Percentiles rank a stretch among this genome's conserved stretches.
These are phyloP conservation scores for Colletotrichum coccodes DNA, from an alignment of 2,329 filamentous ascomycete species.

Conservation along the genomic window DNA sequence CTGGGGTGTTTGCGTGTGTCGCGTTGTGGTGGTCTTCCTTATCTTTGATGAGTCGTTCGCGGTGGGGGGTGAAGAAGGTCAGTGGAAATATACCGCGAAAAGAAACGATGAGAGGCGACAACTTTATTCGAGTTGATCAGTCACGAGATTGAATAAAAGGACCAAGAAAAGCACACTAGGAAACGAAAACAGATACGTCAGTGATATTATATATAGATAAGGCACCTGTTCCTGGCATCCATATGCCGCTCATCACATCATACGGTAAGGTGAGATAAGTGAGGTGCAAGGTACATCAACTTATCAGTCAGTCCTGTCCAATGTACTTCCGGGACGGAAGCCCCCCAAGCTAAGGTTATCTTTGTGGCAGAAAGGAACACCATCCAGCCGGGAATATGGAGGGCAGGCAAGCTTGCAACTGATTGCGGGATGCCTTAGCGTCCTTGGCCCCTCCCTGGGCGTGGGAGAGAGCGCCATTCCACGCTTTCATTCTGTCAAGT, in stretches of 20 bases:
- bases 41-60: neutral
- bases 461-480: too few species aligned
- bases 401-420: neutral
- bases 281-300: neutral
- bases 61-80: neutral
- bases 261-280: conserved; percentile 25
- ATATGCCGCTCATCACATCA: conserved; percentile 23
- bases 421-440: conserved; percentile 28
- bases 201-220: conserved; percentile 30
- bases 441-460: conserved; percentile 11
- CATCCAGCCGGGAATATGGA: conserved; percentile 1
- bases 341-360: conserved; percentile 22
- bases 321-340: neutral
- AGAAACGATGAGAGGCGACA: neutral
- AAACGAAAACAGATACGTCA: conserved; percentile 26
- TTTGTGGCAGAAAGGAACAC: neutral
- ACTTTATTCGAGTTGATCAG: conserved; percentile 9
- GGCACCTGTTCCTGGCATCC: conserved; percentile 22
- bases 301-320: conserved; percentile 18
- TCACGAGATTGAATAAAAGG: neutral
- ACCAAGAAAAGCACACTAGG: neutral
- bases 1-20: neutral
- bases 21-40: neutral
- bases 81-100: neutral
- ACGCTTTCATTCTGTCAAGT: neutral